phyloP scores from a whole-genome alignment of 257 asterid species.

The Rauvolfia tetraphylla region DNA sequence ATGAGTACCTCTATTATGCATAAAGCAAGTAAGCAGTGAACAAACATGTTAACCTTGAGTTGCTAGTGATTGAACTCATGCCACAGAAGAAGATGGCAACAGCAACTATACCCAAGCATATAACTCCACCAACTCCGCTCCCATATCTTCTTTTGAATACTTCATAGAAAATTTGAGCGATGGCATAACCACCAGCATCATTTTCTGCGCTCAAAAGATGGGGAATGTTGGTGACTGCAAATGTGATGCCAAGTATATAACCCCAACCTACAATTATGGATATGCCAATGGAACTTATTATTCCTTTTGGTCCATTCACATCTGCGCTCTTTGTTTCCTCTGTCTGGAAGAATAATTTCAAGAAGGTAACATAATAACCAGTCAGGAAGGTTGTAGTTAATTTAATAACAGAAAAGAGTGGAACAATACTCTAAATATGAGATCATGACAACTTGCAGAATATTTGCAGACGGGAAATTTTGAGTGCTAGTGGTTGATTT shows the following conservation, averaged over 20 bases:
- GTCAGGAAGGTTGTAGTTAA: neutral
- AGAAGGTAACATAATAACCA: conserved; percentile 12
- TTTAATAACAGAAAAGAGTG: neutral
- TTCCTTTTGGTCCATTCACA: conserved; percentile 81
- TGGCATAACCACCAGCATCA: conserved; percentile 93
- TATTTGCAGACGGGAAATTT: neutral
- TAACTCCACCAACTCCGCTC: conserved; percentile 70
- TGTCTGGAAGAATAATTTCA: conserved; percentile 44
- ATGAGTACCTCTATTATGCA: neutral
- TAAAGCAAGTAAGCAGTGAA: conserved; percentile 9
- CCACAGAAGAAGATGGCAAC: conserved; percentile 95
- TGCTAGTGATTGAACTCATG: conserved; percentile 92
- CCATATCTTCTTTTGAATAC: conserved; percentile 78
- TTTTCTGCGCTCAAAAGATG: conserved; percentile 55
- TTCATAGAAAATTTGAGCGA: conserved; percentile 78
- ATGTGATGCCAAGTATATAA: conserved; percentile 84
- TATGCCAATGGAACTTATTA: conserved; percentile 89
- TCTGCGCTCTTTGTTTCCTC: conserved; percentile 94
- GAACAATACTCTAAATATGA: neutral
- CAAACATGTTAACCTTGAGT: conserved; percentile 60
- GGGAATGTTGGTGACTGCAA: conserved; percentile 80
- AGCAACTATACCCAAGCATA: conserved; percentile 64
- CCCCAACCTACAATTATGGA: conserved; percentile 93
- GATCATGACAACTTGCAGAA: neutral
- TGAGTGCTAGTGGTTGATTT: no score